Base-by-base conservation (phyloP, 1,139 yeast species). In the Blastobotrys raffinosifermentans region DNA sequence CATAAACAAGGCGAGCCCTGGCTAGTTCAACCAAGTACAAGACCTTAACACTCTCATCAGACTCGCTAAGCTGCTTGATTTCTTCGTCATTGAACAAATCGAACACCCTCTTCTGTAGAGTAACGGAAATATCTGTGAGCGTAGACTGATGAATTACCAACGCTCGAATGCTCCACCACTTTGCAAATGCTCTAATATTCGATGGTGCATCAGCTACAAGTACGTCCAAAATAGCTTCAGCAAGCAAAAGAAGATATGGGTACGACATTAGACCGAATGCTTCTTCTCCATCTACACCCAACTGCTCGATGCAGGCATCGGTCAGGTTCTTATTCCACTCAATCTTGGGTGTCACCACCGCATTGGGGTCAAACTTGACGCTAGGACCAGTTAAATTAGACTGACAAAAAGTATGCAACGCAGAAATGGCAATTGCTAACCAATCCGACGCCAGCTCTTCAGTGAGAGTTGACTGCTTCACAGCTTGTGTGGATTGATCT, bases 351-450 rank as follows among this genome's bases (percentile, higher is more conserved):
- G 34, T 23, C 3, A 27, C 25, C 18, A 32, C 35, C 29, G 34
- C 17, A 31, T 54, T 23, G 39, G 65, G 53, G 2, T 60, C 61
- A 26, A 65, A 53, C 1, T 68, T 67, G 0, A 77, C 55, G 18
- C 70, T 69, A 2, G 97, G 97, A 3, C 97, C 97, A 0, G 96
- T 85, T 55, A 72, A 84, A 56, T 89, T 89, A 37, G 73, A 62
- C 55, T 86, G 95, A 16, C 83, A 63, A 54, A 82, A 89, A 1
- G 74, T 57, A 53, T 86, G 87, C 26, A 86, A 63, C 3, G 77
- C 63, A 1, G 81, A 69, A 38, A 53, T 43, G 2, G 54, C 63
- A 6, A 41, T 39, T n/a, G 44, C 30, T 17, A 53, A 35, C 14
- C 35, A 34, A 10, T 33, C 29, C 19, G 41, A 36, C 27, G 15